A percentile compares a stretch with the other conserved stretches of the same genome.
Conservation (phyloP, 2,329 filamentous ascomycete genomes). For the Shiraia sp. region DNA sequence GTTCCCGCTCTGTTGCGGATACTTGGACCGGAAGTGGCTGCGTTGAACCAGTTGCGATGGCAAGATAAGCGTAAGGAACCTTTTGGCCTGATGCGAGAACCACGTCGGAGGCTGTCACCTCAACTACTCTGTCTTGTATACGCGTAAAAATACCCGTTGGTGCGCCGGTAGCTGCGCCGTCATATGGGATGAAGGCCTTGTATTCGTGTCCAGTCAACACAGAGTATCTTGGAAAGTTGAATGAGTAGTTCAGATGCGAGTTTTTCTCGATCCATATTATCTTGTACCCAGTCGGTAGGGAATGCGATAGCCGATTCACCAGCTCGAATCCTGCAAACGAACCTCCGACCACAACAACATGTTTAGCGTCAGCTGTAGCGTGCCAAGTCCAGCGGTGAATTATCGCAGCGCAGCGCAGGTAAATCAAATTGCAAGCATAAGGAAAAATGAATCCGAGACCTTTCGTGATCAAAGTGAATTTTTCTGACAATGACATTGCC, state of each 20-base stretch:
- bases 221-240: slow-evolving; percentile 62
- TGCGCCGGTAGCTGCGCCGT: slow-evolving; percentile 39
- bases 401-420: background rate
- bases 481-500: background rate
- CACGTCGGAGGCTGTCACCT: slow-evolving; percentile 47
- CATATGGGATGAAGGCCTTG: slow-evolving; percentile 65
- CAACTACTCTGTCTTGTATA: slow-evolving; percentile 50
- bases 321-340: background rate
- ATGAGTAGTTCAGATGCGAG: slow-evolving; percentile 65
- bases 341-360: slow-evolving; percentile 2
- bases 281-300: slow-evolving; percentile 44
- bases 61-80: slow-evolving; percentile 59
- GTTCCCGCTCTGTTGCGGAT: slow-evolving; percentile 46
- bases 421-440: background rate
- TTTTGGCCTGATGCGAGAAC: slow-evolving; percentile 49
- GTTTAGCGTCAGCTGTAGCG: background rate
- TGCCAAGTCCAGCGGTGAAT: background rate
- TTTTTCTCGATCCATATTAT: slow-evolving; percentile 64
- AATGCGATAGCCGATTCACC: background rate
- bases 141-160: slow-evolving; percentile 45
- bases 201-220: slow-evolving; percentile 58
- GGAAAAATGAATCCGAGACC: background rate
- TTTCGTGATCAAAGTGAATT: background rate
- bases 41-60: slow-evolving; percentile 61
- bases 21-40: slow-evolving; percentile 56